Evolutionary conservation across 225 moss, liverwort and hornwort genomes (phyloP).

Genomic region (Pseudisothecium myosuroides): DNA sequence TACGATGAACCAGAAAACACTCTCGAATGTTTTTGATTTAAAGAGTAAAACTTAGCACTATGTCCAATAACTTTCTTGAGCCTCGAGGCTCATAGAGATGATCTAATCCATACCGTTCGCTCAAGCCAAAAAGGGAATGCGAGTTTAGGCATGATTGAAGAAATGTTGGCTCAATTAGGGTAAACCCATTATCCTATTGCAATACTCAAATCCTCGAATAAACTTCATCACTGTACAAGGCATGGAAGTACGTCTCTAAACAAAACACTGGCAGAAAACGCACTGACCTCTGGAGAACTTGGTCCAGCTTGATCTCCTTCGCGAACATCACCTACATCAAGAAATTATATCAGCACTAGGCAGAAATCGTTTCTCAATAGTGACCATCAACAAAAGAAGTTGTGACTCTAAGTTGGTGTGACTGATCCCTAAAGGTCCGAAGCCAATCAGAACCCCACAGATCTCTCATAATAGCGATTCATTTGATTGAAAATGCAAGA

Average conservation of each 20-base stretch:
- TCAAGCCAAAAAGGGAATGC: background rate
- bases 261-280: background rate
- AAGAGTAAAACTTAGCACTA: background rate
- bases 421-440: background rate
- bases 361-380: background rate
- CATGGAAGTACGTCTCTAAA: background rate
- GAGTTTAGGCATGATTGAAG: background rate
- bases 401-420: too few species aligned
- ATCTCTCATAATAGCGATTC: background rate
- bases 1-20: background rate
- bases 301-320: background rate
- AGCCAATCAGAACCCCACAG: background rate
- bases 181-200: background rate
- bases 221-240: background rate
- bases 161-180: background rate
- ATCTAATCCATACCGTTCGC: background rate
- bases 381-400: background rate
- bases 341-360: background rate
- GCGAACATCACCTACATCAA: background rate
- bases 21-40: background rate
- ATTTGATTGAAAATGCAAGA: background rate
- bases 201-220: background rate
- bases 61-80: background rate
- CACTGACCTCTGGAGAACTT: background rate
- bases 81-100: background rate